Conservation (phyloP, 1,284 basidiomycete genomes). For the Sporisorium graminicola region DNA sequence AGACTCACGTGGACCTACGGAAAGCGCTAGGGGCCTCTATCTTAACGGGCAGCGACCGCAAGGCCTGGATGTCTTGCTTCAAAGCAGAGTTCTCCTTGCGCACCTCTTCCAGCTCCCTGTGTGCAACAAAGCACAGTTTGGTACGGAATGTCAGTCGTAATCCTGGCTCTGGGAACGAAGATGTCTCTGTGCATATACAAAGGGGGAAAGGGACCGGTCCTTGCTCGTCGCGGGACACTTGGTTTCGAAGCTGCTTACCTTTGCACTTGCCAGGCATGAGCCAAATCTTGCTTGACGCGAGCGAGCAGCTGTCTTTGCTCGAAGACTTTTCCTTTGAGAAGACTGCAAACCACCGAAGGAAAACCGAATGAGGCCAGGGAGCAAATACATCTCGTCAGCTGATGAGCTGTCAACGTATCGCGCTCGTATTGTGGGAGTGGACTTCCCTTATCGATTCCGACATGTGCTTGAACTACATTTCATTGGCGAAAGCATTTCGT, state of each 20-base stretch:
- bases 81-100: constrained; percentile 19
- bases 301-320: constrained; percentile 41
- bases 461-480: constrained; percentile 39
- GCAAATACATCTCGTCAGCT: background rate
- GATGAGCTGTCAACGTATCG: background rate
- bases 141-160: background rate
- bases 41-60: constrained; percentile 5
- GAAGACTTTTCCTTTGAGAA: constrained; percentile 27
- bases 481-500: background rate
- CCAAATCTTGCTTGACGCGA: constrained; percentile 25
- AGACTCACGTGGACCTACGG: background rate
- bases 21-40: background rate
- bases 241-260: constrained; percentile 6
- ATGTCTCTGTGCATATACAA: no score
- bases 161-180: background rate
- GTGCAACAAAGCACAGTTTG: background rate
- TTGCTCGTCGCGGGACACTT: background rate
- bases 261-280: constrained; percentile 10
- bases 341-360: constrained; percentile 12
- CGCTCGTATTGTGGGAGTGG: background rate
- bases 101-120: constrained; percentile 23
- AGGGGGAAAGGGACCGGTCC: no score
- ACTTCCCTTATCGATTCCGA: constrained; percentile 34
- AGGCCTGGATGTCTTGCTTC: constrained; percentile 14
- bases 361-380: background rate